A percentile compares a stretch with the other conserved stretches of the same genome.
phyloP scores from a whole-genome alignment of 129 eudicot species.

The Pulicaria dysenterica region DNA sequence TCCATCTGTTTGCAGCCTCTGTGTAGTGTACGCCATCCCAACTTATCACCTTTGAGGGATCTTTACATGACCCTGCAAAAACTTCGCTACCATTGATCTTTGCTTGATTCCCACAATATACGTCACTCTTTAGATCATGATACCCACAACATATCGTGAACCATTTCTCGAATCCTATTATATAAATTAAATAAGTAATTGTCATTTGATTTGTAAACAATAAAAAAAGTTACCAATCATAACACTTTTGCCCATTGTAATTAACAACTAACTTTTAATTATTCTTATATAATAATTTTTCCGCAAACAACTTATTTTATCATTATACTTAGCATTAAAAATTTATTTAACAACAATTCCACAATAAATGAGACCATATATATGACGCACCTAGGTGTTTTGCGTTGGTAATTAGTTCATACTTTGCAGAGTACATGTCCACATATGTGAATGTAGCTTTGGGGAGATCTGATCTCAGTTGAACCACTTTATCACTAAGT shows the following conservation, averaged over 20 bases:
- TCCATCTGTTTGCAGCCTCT: slow-evolving; percentile 82
- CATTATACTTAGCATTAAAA: too few relatives aligned
- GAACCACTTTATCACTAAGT: slow-evolving; percentile 51
- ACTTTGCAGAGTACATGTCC: slow-evolving; percentile 67
- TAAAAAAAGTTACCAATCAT: background rate
- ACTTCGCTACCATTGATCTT: slow-evolving; percentile 56
- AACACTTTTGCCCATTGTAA: background rate
- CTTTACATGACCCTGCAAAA: slow-evolving; percentile 55
- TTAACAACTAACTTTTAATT: too few relatives aligned
- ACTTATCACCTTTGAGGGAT: slow-evolving; percentile 64
- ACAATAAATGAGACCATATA: background rate
- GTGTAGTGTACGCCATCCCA: slow-evolving; percentile 96
- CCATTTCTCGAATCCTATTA: slow-evolving; percentile 62
- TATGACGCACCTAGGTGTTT: slow-evolving; percentile 57
- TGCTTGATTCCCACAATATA: slow-evolving; percentile 69
- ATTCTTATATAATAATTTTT: too few relatives aligned
- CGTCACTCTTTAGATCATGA: slow-evolving; percentile 45
- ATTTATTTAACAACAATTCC: too few relatives aligned
- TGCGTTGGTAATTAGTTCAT: slow-evolving; percentile 51
- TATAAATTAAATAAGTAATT: background rate
- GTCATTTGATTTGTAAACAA: background rate
- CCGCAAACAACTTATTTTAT: too few relatives aligned
- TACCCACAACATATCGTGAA: slow-evolving; percentile 68
- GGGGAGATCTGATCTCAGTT: slow-evolving; percentile 54
- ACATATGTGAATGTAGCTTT: slow-evolving; percentile 65